Evolutionary conservation across 805 yeast species (phyloP).

Genomic region (Sugiyamaella chiloensis): DNA sequence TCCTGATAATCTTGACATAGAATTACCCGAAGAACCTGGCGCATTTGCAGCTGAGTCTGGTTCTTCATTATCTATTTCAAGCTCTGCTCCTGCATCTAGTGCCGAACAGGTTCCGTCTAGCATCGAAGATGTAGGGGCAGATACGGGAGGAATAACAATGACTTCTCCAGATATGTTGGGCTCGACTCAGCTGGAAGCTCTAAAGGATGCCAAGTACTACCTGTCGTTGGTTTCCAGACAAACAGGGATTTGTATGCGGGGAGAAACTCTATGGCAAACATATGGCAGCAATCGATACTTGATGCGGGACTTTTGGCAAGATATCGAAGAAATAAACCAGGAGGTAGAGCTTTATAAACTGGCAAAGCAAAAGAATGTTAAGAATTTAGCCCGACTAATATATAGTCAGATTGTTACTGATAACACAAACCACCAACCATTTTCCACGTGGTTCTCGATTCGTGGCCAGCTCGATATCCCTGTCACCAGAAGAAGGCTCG

Average conservation of each 20-base stretch:
- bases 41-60: too few species aligned
- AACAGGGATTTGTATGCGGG: conserved; percentile 4
- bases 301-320: conserved; percentile 12
- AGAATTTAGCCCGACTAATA: neutral
- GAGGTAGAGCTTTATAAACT: conserved; percentile 4
- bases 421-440: neutral
- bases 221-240: neutral
- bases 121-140: too few species aligned
- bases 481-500: neutral
- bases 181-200: too few species aligned
- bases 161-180: too few species aligned
- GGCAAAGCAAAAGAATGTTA: neutral
- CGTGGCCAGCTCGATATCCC: neutral
- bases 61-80: too few species aligned
- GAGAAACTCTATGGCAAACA: conserved; percentile 7
- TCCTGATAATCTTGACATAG: too few species aligned
- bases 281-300: neutral
- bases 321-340: conserved; percentile 1
- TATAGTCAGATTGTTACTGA: neutral
- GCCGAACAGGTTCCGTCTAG: too few species aligned
- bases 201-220: too few species aligned
- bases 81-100: too few species aligned
- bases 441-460: conserved; percentile 6
- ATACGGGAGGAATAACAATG: too few species aligned
- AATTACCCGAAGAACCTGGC: too few species aligned